Base-by-base conservation (phyloP, 75 land plant species). In the Sequoia sempervirens region DNA sequence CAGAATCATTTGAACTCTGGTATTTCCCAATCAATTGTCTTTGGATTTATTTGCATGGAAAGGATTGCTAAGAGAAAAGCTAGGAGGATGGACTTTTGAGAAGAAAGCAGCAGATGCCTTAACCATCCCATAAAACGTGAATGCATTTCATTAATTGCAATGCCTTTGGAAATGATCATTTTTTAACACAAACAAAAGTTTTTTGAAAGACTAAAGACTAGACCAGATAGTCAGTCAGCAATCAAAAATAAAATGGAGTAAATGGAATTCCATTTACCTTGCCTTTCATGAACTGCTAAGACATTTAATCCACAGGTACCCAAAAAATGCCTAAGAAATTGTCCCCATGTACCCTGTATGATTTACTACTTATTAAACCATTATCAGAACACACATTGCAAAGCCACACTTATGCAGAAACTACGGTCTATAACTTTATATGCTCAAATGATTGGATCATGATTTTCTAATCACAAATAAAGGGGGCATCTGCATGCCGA, bases 401-500 rank as follows among this genome's bases (percentile, higher is more conserved):
- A 26, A n/a, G 26, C n/a, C 46, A 78, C 47, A 43, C 10, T 20
- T 40, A 75, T 40, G 41, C 26, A 40, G 37, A 76, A 23, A 23
- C 46, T 45, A 43, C n/a, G 3, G 46, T 76, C 43, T 81, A 45
- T 45, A 45, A 45, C 46, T 45, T 45, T 0, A 30, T 46, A 13
- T 30, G 36, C 68, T 15, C 30, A 50, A 50, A 17, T 32, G 36
- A n/a, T 34, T 34, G 34, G 23, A 26, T 50, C 8, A 5, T 20
- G 40, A 53, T 32, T 23, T 34, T 34, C n/a, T 56, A 54, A 56
- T 81, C 84, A 81, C 89, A 83, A 61, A 94, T 86, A 88, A 96
- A 96, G 3, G 84, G 80, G 13, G 92, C 90, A 54, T 90, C 90
- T 56, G 92, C 95, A 84, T 93, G 88, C 46, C 84, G 53, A 74